These are phyloP conservation scores for Diophrys appendiculata DNA, from an alignment of 73 alveolate genomes.

Conservation along the genomic window DNA sequence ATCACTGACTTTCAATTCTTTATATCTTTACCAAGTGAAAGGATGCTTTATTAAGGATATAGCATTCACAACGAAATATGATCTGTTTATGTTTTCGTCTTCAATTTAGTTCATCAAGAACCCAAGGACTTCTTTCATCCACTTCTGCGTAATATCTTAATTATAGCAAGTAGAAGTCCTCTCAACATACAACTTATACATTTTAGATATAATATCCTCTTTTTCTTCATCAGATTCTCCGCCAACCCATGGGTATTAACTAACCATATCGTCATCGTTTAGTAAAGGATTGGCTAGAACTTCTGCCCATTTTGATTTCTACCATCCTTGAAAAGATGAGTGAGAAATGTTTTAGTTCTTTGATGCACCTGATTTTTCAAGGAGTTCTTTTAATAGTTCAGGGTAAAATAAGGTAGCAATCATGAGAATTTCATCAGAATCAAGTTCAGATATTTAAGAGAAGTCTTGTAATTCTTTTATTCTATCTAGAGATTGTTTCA, in stretches of 20 bases:
- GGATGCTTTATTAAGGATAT: conserved; percentile 37
- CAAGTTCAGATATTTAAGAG: conserved; percentile 12
- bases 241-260: conserved; percentile 36
- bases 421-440: conserved; percentile 37
- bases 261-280: conserved; percentile 30
- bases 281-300: conserved; percentile 37
- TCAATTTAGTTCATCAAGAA: conserved; percentile 43
- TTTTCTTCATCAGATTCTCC: conserved; percentile 13
- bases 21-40: conserved; percentile 31
- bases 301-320: conserved; percentile 45
- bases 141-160: conserved; percentile 15
- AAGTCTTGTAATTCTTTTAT: background rate
- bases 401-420: conserved; percentile 53
- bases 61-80: conserved; percentile 31
- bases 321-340: conserved; percentile 14
- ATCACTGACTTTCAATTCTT: conserved; percentile 25
- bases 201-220: conserved; percentile 41
- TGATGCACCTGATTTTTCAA: conserved; percentile 34
- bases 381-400: conserved; percentile 28
- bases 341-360: conserved; percentile 24
- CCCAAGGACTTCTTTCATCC: conserved; percentile 65
- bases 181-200: conserved; percentile 22
- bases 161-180: conserved; percentile 44
- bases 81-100: conserved; percentile 42
- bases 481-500: background rate